These are phyloP conservation scores for Dioscorea cayenensis DNA, from an alignment of 116 monocot species.

Conservation along the genomic window DNA sequence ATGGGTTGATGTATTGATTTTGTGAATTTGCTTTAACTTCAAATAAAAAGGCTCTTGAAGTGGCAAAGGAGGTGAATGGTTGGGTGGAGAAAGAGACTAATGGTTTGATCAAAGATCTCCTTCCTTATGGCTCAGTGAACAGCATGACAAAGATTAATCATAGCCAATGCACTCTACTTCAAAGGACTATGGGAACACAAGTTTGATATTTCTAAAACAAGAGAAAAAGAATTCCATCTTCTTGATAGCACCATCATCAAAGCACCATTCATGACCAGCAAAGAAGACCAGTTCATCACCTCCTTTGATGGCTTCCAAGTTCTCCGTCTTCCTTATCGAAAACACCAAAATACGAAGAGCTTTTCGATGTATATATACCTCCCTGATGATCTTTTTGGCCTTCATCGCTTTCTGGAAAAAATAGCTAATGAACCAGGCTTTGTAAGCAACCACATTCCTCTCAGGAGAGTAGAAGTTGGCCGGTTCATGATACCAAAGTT, in stretches of 20 bases:
- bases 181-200: conserved; percentile 48
- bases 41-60: conserved; percentile 3
- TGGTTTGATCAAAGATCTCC: conserved; percentile 8
- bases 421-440: conserved; percentile 29
- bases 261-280: conserved; percentile 39
- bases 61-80: background rate
- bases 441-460: conserved; percentile 23
- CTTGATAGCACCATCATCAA: conserved; percentile 36
- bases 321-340: conserved; percentile 42
- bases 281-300: conserved; percentile 33
- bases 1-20: too few species aligned
- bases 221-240: conserved; percentile 33
- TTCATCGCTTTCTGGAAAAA: conserved; percentile 26
- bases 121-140: conserved; percentile 1
- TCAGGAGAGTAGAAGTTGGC: conserved; percentile 7
- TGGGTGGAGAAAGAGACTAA: conserved; percentile 12
- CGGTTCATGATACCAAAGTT: conserved; percentile 44
- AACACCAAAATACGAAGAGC: conserved; percentile 21
- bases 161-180: conserved; percentile 59
- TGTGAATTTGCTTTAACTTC: too few species aligned
- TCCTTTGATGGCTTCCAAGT: conserved; percentile 41
- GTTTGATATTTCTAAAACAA: conserved; percentile 39
- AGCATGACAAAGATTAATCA: conserved; percentile 25
- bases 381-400: conserved; percentile 11
- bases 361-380: conserved; percentile 15